Evolutionary conservation across 208 protist genomes (phyloP), one percentile per base, ranked within the genome.

Genomic region (Acanthamoeba triangularis): DNA sequence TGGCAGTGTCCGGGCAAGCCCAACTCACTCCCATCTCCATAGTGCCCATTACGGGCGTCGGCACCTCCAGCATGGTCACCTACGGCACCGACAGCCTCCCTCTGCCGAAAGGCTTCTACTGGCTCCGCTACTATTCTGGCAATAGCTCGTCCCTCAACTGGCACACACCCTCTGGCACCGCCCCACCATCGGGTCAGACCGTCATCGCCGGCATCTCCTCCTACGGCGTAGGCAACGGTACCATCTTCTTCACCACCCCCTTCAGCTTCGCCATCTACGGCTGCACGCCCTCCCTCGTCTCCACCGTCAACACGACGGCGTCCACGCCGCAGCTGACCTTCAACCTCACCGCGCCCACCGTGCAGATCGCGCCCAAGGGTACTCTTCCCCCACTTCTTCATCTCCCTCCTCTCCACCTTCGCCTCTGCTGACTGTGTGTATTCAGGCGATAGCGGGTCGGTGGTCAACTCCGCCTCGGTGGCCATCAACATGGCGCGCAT

Each of bases 401-500:
- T 20, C 14, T 65, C 14, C 59, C 1, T n/a, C 14, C 0, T n/a
- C 59, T 65, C 20, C 59, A n/a, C 59, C 14, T 65, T 65, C 59
- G 14, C 13, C 59, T 63, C 23, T n/a, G 56, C 1, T 1, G 14
- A 1, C 20, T 0, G 20, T 28, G 52, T 56, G 52, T 6, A 18
- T 18, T 20, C 63, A 72, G 63, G 63, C 18, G 63, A 72, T 0
- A 72, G n/a, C 18, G 63, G 63, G 63, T 72, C 30, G n/a, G 63
- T 72, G 63, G 63, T 72, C 4, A 20, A 72, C n/a, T 37, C 23
- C 5, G 63, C 63, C n/a, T 30, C 63, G 23, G 63, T 72, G 13
- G 63, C 63, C 63, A 72, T 72, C 63, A 72, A 72, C 63, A 72
- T 72, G 63, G 63, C n/a, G n/a, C 63, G 30, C 23, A 14, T 72